These are phyloP conservation scores for Aureobasidium leucospermi DNA, from an alignment of 2,329 filamentous ascomycete species.

Conservation along the genomic window DNA sequence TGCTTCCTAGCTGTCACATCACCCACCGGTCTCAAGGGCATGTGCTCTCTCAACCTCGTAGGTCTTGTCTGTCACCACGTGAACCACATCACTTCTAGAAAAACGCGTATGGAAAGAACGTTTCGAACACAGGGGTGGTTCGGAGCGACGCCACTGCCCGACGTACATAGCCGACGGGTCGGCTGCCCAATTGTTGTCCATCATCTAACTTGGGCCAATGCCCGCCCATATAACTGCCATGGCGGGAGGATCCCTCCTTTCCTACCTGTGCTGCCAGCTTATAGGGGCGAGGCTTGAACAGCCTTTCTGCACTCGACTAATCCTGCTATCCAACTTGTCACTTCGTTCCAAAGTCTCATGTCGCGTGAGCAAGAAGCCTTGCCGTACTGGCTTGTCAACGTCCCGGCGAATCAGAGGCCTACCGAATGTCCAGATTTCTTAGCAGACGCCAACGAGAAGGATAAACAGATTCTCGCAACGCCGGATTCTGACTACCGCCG, in stretches of 20 bases:
- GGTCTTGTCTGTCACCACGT: not conserved
- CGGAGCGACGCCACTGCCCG: not conserved
- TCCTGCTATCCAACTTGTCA: not conserved
- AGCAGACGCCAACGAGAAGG: constrained; percentile 55
- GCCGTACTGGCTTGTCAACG: constrained; percentile 80
- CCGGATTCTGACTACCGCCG: constrained; percentile 58
- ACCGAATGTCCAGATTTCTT: constrained; percentile 66
- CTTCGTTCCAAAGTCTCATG: not conserved
- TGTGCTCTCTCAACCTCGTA: not conserved
- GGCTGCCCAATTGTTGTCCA: not conserved
- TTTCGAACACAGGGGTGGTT: not conserved
- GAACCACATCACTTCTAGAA: constrained; percentile 1
- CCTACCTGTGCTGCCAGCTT: not conserved
- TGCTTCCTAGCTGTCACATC: not conserved
- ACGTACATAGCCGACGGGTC: constrained; percentile 8
- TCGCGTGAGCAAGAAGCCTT: constrained; percentile 19
- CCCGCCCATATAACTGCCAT: not conserved
- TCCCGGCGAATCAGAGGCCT: constrained; percentile 56
- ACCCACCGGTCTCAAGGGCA: not conserved
- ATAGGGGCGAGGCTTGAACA: not conserved
- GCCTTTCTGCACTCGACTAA: not conserved
- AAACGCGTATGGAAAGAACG: not conserved
- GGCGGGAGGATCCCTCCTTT: not conserved
- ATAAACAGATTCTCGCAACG: constrained; percentile 61
- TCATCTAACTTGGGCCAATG: not conserved